Base-by-base conservation (phyloP, 1,284 basidiomycete genomes). In the Pyrrhoderma lamaoense region DNA sequence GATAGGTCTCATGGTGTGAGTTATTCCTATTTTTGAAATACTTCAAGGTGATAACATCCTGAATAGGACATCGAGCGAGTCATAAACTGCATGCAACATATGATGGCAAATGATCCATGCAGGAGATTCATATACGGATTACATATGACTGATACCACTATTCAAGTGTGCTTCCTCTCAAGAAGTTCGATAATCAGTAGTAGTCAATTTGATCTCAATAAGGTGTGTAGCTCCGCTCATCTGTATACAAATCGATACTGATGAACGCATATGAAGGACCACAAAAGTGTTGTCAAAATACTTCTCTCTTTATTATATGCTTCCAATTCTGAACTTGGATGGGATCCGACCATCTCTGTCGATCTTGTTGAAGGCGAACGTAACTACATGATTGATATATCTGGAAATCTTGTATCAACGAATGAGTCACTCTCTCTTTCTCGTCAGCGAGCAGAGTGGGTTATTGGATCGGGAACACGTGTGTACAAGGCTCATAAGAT, bases 41-140 rank as follows among this genome's bases (percentile, higher is more conserved):
- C 11, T 5, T 31, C n/a, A n/a, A n/a, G 11, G 5, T 31, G 11
- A 52, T 21, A 53, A 53, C 53, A 19, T 19, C 9, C n/a, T 14
- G 18, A 19, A 19, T n/a, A 44, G 42, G 23, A 44, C 21, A 8
- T 23, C 7, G n/a, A 21, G 8, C 22, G 14, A 25, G 14, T 44
- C 8, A 5, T 44, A 7, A 8, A 44, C 21, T 25, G 9, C 27
- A 55, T 57, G 45, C 38, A 44, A 21, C 45, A 55, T 18, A 42
- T 51, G 18, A 58, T 57, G 53, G 34, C 37, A 8, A 40, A 22
- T 23, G 57, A 58, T 22, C 53, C 49, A 13, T 49, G 49, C 16
- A 47, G 56, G 27, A 38, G 57, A 39, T 56, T 55, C 35, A 31
- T 27, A 3, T 53, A 45, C 23, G 53, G 56, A n/a, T 31, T 58